Base-by-base conservation (phyloP, 257 asterid species). In the Gardenia jasminoides region DNA sequence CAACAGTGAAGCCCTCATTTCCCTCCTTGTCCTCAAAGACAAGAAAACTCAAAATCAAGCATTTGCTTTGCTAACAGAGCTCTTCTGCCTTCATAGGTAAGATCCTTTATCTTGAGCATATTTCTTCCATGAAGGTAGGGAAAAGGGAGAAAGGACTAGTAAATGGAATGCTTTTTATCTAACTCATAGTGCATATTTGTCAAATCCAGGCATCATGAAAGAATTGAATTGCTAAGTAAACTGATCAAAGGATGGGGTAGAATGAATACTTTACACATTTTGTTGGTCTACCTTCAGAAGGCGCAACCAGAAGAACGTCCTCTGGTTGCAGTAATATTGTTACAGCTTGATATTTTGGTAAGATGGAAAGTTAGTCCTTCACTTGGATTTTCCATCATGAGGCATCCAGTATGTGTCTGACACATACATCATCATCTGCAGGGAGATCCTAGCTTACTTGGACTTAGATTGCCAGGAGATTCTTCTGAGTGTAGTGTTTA, bases 281-380 rank as follows among this genome's bases (percentile, higher is more conserved):
- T 94, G 83, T 70, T 92, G 72, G 73, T 87, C 61, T 82, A 80
- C 75, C 97, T 94, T 82, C 93, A 90, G 54, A 84, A 81, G 82
- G 93, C 92, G 20, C 83, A 78, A 46, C 88, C 82, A 24, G 91
- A 91, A 77, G 95, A 94, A 41, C 86, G 90, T 66, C 93, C 93
- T 6, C 0, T 89, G 68, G 75, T 89, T 65, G 92, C 98, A 11
- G 95, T 84, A 66, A 50, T 92, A 68, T 70, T 94, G 86, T 87
- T 94, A 67, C 92, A 85, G 84, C 88, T 94, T 75, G 97, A 94
- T 83, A 93, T 94, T 58, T 74, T 89, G 97, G 98, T 92, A 82
- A 76, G 89, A 36, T 43, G 36, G 31, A 70, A 48, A 20, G 30
- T 67, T 43, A 46, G 50, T 79, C 13, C 30, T 70, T 75, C 17